Evolutionary conservation across 1,284 basidiomycete species (phyloP).

Genomic region (Meira nashicola): DNA sequence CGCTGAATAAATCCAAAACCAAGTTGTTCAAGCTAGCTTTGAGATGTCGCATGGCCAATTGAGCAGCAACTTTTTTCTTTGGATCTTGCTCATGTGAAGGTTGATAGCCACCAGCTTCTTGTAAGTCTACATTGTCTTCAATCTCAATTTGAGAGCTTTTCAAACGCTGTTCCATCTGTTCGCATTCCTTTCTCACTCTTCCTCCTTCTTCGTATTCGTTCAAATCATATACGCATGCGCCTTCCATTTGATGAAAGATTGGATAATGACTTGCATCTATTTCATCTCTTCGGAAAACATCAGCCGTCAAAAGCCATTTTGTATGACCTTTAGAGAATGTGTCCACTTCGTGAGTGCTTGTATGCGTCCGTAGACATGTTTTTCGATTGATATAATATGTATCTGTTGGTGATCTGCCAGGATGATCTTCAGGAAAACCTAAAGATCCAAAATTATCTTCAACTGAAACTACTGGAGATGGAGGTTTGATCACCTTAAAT

Average conservation of each 20-base stretch:
- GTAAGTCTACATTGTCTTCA: conserved; percentile 71
- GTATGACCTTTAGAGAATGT: conserved; percentile 72
- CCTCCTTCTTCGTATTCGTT: conserved; percentile 55
- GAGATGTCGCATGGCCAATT: conserved; percentile 71
- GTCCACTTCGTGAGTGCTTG: conserved; percentile 94
- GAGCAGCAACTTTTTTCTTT: conserved; percentile 56
- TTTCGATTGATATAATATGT: conserved; percentile 90
- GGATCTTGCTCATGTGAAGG: conserved; percentile 67
- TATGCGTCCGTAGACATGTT: conserved; percentile 92
- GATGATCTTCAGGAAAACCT: conserved; percentile 87
- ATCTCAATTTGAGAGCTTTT: conserved; percentile 64
- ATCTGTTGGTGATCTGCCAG: conserved; percentile 81
- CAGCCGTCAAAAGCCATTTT: conserved; percentile 88
- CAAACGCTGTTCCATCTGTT: conserved; percentile 59
- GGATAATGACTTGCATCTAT: conserved; percentile 96
- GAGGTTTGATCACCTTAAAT: conserved; percentile 57
- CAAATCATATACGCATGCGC: conserved; percentile 69
- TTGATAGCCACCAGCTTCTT: conserved; percentile 75
- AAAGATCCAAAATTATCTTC: conserved; percentile 95
- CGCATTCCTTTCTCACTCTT: conserved; percentile 58
- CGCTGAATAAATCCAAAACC: conserved; percentile 71
- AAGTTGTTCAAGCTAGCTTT: conserved; percentile 88
- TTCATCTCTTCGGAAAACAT: conserved; percentile 97
- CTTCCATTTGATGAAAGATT: conserved; percentile 98
- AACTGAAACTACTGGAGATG: conserved; percentile 83